Base-by-base conservation (phyloP, 495 filamentous ascomycete species). In the Hypoxylon fragiforme region DNA sequence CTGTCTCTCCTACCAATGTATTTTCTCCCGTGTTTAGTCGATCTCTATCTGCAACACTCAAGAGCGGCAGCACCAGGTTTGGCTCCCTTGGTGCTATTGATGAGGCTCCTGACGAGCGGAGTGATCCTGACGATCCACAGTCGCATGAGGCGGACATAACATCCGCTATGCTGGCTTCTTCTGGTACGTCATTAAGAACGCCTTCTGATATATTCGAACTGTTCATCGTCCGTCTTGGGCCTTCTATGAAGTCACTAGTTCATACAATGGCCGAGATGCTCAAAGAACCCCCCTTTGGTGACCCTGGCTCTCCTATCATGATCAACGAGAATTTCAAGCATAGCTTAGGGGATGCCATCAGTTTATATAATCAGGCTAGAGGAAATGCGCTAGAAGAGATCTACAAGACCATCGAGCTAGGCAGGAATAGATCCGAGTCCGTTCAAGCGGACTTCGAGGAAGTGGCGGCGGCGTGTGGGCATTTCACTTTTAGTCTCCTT, bases 381-480 rank as follows among this genome's bases (percentile, higher is more conserved):
- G 77, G 83, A 28, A 82, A 87, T 43, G 90, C 92, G 0, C 77
- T 98, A 1, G 78, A 82, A 44, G 74, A 83, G 42, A 76, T 98
- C 11, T 97, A 97, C 69, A 85, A 83, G 51, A 84, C 77, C 34
- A 87, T 89, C 46, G 84, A 90, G 44, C 73, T 89, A 16, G 80
- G 82, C 31, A 81, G 81, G 46, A 72, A 83, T 3, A 77, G 82
- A 22, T 80, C 82, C 1, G 75, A 88, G 24, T 85, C 85, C 32
- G 75, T 89, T n/a, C 87, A 92, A 53, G 94, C 94, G 4, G 94
- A 96, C 64, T 87, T 95, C 41, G 94, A 98, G 67, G 94, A 98
- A 69, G 91, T 97, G 7, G 90, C 91, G 22, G 94, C 94, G 3
- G 92, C 90, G 36, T 98, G 94, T 63, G 92, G 92, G 2, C 90